Percentiles rank a stretch among this genome's conserved stretches.
These are phyloP conservation scores for Phlyctochytrium arcticum DNA, from an alignment of 192 early-diverging fungal species.

Conservation along the genomic window DNA sequence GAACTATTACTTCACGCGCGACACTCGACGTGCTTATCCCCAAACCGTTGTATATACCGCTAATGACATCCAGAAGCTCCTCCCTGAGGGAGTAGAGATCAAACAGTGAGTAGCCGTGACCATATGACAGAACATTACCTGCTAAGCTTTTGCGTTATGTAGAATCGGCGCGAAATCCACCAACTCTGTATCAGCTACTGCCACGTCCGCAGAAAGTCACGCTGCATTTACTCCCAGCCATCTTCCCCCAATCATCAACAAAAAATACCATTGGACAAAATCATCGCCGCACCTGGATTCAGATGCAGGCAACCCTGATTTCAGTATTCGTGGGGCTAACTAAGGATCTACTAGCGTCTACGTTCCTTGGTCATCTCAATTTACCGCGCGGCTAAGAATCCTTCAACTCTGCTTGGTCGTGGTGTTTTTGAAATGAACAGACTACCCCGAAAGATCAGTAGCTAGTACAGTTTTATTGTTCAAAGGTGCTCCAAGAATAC, in stretches of 20 bases:
- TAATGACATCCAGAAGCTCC: slow-evolving; percentile 53
- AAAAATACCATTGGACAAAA: slow-evolving; percentile 27
- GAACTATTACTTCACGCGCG: slow-evolving; percentile 90
- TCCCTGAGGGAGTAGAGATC: slow-evolving; percentile 16
- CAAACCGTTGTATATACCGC: slow-evolving; percentile 76
- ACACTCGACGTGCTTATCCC: slow-evolving; percentile 88
- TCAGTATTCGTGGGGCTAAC: slow-evolving; percentile 30
- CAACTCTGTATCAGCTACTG: background rate
- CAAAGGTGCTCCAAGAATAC: no score
- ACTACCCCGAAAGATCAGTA: no score
- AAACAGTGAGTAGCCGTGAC: slow-evolving; percentile 11
- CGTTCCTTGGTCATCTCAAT: no score
- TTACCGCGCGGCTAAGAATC: no score
- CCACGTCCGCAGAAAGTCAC: background rate
- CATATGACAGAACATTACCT: background rate
- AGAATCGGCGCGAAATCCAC: background rate
- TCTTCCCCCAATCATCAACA: slow-evolving; percentile 37
- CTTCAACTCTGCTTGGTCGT: no score
- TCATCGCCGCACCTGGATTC: slow-evolving; percentile 36
- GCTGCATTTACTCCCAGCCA: background rate
- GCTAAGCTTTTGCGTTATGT: background rate
- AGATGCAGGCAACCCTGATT: slow-evolving; percentile 37
- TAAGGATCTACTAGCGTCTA: no score
- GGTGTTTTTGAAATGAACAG: no score
- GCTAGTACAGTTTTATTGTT: no score